Base-by-base conservation (phyloP, 1,284 basidiomycete genomes). In the Leccinum fuscescens region DNA sequence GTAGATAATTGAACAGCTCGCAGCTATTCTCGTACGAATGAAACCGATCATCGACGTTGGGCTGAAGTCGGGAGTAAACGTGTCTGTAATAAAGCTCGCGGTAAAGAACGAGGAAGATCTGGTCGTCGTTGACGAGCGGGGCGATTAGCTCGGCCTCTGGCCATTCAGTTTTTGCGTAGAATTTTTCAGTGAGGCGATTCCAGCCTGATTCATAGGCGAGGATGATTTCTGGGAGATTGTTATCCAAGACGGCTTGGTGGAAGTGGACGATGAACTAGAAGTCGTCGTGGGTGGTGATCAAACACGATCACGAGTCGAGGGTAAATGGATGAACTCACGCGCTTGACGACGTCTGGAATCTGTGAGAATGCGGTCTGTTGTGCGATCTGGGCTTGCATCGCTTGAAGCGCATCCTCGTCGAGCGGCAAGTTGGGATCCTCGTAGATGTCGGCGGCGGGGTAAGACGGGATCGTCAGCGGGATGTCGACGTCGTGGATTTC, bases 11-110 rank as follows among this genome's bases (percentile, higher is more conserved):
- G 86, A 98, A 77, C 66, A 99, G 82, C 75, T 97, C 94, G 83
- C 96, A 98, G 77, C 95, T 97, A 79, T 98, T 97, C 77, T 98
- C 96, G 78, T 98, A 99, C 2, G 94, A 96, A 76, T 97, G 94
- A 83, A 98, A 96, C 58, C 96, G 90, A 77, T 98, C 96, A 75
- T 98, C 96, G 66, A 98, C 88, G 75, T 97, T 93, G 59, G 96
- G 96, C 72, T 92, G 90, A 54, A 98, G 83, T 53, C 94, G 90
- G 8, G 96, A 97, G 79, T 98, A 98, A 56, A 98, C 94, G 73
- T 98, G 95, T 54, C 91, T 86, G 75, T 92, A 95, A 78, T 95
- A 95, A 14, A 97, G 85, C 76, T 98, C 96, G 67, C 94, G 88
- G 78, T 99, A 99, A 22, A 99, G 86, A 62, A 96, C 95, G 54